These are phyloP conservation scores for Colletotrichum theobromicola DNA, from an alignment of 2,329 filamentous ascomycete genomes.

Conservation along the genomic window DNA sequence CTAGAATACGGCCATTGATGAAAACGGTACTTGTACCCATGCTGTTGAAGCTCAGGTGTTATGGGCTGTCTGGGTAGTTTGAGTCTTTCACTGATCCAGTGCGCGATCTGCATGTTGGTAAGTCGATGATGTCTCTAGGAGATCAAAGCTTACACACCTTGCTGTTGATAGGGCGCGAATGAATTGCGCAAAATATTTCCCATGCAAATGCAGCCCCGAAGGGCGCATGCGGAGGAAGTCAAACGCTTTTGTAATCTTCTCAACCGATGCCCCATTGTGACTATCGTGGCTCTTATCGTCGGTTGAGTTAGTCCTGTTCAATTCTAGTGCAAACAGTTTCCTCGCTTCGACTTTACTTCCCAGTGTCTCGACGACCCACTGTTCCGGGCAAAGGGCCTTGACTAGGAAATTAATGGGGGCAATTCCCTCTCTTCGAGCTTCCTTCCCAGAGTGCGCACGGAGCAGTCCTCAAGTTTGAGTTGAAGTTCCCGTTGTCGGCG, in stretches of 20 bases:
- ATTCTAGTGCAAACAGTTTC: not conserved
- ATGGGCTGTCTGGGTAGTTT: not conserved
- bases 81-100: not conserved
- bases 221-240: not conserved
- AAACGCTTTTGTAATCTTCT: not conserved
- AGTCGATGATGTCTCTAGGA: not conserved
- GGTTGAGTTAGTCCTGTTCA: not conserved
- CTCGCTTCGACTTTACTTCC: not conserved
- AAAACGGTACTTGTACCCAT: slow-evolving; percentile 22
- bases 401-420: not conserved
- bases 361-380: not conserved
- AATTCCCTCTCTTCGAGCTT: not conserved
- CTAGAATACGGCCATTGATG: slow-evolving; percentile 33
- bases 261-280: not conserved
- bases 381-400: not conserved
- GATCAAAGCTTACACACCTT: not conserved
- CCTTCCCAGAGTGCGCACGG: not conserved
- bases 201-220: not conserved
- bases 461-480: not conserved
- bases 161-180: no score
- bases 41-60: not conserved
- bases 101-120: not conserved
- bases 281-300: not conserved
- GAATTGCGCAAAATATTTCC: not conserved
- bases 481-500: not conserved